Percentiles rank a stretch among this genome's conserved stretches.
Conservation (phyloP, 2,329 filamentous ascomycete genomes). For the Arthrobotrys conoides region DNA sequence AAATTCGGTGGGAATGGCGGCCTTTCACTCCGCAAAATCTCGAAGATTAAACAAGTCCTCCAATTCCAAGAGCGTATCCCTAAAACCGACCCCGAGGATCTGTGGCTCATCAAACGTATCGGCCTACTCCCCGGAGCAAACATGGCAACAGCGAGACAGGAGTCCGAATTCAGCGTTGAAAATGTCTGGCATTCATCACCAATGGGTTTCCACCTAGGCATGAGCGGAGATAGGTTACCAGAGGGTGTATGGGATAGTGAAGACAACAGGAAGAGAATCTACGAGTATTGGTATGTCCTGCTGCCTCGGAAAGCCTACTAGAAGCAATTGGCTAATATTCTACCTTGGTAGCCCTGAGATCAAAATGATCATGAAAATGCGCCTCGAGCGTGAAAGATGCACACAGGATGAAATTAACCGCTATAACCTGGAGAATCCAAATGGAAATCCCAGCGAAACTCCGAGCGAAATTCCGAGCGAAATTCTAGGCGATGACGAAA, state of each 20-base stretch:
- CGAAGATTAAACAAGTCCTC: slow-evolving; percentile 70
- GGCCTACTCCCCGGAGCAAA: slow-evolving; percentile 70
- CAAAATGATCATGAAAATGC: slow-evolving; percentile 73
- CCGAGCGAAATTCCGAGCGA: too few relatives aligned
- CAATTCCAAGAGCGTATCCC: slow-evolving; percentile 67
- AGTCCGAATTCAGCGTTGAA: slow-evolving; percentile 71
- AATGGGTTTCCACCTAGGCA: slow-evolving; percentile 74
- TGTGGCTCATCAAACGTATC: slow-evolving; percentile 73
- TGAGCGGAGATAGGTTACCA: slow-evolving; percentile 70
- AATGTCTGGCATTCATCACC: slow-evolving; percentile 70
- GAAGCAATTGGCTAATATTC: neutral
- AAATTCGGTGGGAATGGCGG: slow-evolving; percentile 73
- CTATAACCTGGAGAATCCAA: slow-evolving; percentile 25
- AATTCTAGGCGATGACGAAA: too few relatives aligned
- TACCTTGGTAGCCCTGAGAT: slow-evolving; percentile 70
- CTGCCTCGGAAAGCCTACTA: neutral
- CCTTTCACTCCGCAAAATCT: slow-evolving; percentile 72
- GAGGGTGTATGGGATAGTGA: slow-evolving; percentile 70
- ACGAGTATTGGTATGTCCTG: slow-evolving; percentile 69
- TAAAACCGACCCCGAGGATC: slow-evolving; percentile 69
- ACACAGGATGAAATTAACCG: slow-evolving; percentile 22
- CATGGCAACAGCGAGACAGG: slow-evolving; percentile 71
- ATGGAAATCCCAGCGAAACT: too few relatives aligned
- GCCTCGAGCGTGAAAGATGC: slow-evolving; percentile 67
- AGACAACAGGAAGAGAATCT: slow-evolving; percentile 70